A percentile compares a stretch with the other conserved stretches of the same genome.
Evolutionary conservation across 768 basidiomycete genomes (phyloP).

Genomic region (Phylloporus scabripes): DNA sequence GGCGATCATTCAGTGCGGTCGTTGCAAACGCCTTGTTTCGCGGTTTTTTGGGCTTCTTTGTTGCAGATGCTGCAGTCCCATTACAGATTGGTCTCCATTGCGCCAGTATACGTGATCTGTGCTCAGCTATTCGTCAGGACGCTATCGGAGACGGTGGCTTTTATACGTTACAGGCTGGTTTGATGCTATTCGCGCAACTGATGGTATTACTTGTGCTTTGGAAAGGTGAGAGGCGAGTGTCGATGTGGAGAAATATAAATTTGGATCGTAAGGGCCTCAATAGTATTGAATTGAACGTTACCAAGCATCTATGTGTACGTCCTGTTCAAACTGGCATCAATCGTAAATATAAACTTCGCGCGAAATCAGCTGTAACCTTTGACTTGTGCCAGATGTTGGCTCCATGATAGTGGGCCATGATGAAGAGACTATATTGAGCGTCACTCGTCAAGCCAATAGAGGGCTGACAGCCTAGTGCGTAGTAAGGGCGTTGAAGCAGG

Average conservation of each 20-base stretch:
- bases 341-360: too few relatives aligned
- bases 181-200: conserved; percentile 49
- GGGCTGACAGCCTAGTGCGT: too few relatives aligned
- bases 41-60: conserved; percentile 61
- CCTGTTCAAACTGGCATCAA: too few relatives aligned
- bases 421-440: too few relatives aligned
- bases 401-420: too few relatives aligned
- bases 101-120: not conserved
- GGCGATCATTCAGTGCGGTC: conserved; percentile 67
- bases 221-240: conserved; percentile 55
- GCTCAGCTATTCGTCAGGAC: conserved; percentile 36
- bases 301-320: too few relatives aligned
- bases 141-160: conserved; percentile 76
- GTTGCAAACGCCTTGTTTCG: conserved; percentile 76
- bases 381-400: too few relatives aligned
- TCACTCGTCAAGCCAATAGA: too few relatives aligned
- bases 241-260: conserved; percentile 32
- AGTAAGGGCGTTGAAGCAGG: too few relatives aligned
- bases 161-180: conserved; percentile 62
- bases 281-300: too few relatives aligned
- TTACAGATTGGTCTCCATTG: conserved; percentile 39
- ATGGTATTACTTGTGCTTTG: conserved; percentile 56
- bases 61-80: conserved; percentile 71
- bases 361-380: too few relatives aligned
- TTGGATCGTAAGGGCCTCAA: not conserved